Evolutionary conservation across 805 yeast genomes (phyloP).

Genomic region (Suhomyces xylopsoci): DNA sequence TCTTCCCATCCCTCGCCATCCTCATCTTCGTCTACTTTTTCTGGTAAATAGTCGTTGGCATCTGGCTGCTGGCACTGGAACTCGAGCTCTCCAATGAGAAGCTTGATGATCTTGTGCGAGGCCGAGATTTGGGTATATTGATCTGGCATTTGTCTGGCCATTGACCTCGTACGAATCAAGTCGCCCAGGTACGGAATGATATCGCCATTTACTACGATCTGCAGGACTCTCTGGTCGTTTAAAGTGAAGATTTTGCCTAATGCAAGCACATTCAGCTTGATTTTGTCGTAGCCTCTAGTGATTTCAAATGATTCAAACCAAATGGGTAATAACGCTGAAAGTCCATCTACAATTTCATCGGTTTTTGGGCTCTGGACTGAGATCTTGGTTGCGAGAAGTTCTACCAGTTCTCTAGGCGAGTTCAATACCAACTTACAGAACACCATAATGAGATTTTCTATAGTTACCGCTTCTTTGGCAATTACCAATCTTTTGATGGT

Average conservation of each 20-base stretch:
- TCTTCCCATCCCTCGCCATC: constrained; percentile 74
- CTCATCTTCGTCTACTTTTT: constrained; percentile 17
- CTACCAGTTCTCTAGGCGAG: constrained; percentile 61
- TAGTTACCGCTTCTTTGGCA: constrained; percentile 68
- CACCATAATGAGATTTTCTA: constrained; percentile 73
- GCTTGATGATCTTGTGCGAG: constrained; percentile 65
- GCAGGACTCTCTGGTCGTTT: constrained; percentile 50
- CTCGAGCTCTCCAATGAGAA: constrained; percentile 65
- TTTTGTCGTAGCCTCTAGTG: constrained; percentile 73
- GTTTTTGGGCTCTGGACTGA: constrained; percentile 21
- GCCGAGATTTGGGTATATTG: constrained; percentile 65
- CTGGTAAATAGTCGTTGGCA: constrained; percentile 34
- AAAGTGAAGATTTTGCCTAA: constrained; percentile 62
- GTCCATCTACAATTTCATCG: constrained; percentile 30
- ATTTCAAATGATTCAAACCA: constrained; percentile 86
- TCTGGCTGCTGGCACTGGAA: constrained; percentile 58
- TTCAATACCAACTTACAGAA: constrained; percentile 66
- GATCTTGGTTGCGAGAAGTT: constrained; percentile 50
- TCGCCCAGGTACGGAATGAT: constrained; percentile 58
- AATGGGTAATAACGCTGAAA: constrained; percentile 60
- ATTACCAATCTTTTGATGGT: constrained; percentile 62
- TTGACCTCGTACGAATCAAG: constrained; percentile 80
- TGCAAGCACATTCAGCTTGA: constrained; percentile 66
- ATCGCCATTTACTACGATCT: constrained; percentile 72
- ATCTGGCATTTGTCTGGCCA: constrained; percentile 64